Evolutionary conservation across 768 basidiomycete species (phyloP).

Genomic region (Russula foetens): DNA sequence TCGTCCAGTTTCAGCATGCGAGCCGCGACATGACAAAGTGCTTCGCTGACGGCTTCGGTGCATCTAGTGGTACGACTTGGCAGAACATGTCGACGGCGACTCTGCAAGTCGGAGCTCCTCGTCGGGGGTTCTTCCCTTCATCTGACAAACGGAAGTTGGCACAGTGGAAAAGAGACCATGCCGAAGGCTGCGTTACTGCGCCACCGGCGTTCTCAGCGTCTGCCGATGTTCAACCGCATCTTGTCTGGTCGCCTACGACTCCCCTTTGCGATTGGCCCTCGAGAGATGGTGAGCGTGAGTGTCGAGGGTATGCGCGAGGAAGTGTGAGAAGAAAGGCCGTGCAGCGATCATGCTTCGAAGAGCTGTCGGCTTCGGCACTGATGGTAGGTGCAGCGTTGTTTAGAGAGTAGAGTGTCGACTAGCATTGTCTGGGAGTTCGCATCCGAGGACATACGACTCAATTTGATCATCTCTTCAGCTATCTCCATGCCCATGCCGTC

Average conservation of each 20-base stretch:
- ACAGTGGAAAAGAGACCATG: not conserved
- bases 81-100: slow-evolving; percentile 3
- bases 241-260: not conserved
- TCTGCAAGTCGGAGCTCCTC: not conserved
- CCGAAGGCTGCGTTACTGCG: not conserved
- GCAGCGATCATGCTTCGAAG: not conserved
- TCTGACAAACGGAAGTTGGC: not conserved
- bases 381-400: not conserved
- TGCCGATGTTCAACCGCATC: slow-evolving; percentile 5
- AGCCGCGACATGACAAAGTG: not conserved
- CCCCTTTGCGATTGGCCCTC: not conserved
- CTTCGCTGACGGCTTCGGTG: slow-evolving; percentile 5
- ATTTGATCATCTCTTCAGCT: not conserved
- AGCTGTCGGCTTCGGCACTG: not conserved
- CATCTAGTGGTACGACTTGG: not conserved
- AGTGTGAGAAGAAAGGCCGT: not conserved
- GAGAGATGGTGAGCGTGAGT: slow-evolving; percentile 2
- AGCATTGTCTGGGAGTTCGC: not conserved
- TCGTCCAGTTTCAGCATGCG: slow-evolving; percentile 11
- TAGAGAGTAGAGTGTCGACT: not conserved
- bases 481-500: not conserved
- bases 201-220: not conserved
- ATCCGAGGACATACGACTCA: not conserved
- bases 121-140: not conserved
- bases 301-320: slow-evolving; percentile 3